A percentile compares a stretch with the other conserved stretches of the same genome.
These are phyloP conservation scores for Chiua sp. DNA, from an alignment of 1,284 basidiomycete genomes.

Conservation along the genomic window DNA sequence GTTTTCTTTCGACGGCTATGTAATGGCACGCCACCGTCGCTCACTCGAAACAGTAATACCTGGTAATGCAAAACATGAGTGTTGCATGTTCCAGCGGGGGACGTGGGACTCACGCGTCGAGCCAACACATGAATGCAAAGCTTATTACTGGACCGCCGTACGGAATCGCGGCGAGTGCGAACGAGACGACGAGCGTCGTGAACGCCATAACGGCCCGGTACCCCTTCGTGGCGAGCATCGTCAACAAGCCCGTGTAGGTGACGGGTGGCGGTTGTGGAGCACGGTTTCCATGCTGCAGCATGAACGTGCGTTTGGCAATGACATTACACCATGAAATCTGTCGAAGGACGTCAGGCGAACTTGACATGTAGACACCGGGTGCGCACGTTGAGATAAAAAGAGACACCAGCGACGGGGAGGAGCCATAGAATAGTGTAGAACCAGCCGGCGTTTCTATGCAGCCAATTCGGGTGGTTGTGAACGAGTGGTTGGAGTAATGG, in stretches of 20 bases:
- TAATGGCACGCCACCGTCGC: constrained; percentile 31
- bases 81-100: constrained; percentile 5
- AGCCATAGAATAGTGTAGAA: constrained; percentile 80
- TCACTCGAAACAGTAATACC: constrained; percentile 90
- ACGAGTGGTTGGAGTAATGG: constrained; percentile 74
- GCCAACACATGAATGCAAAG: constrained; percentile 81
- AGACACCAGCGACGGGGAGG: constrained; percentile 69
- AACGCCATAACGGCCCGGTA: constrained; percentile 81
- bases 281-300: constrained; percentile 67
- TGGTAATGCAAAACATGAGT: constrained; percentile 34
- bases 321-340: constrained; percentile 77
- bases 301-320: constrained; percentile 74
- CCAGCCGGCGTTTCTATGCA: constrained; percentile 73
- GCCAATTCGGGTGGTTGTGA: constrained; percentile 63
- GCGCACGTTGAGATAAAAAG: constrained; percentile 79
- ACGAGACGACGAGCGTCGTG: constrained; percentile 74
- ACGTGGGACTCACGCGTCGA: constrained; percentile 71
- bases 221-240: constrained; percentile 73
- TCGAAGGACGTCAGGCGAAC: constrained; percentile 19
- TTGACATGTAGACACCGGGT: constrained; percentile 7
- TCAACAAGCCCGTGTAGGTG: constrained; percentile 74
- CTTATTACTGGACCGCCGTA: constrained; percentile 61
- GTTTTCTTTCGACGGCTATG: not conserved
- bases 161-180: constrained; percentile 67
- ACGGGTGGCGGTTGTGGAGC: constrained; percentile 51